These are phyloP conservation scores for Phytophthora idaei DNA, from an alignment of 352 stramenopile species.

Conservation along the genomic window DNA sequence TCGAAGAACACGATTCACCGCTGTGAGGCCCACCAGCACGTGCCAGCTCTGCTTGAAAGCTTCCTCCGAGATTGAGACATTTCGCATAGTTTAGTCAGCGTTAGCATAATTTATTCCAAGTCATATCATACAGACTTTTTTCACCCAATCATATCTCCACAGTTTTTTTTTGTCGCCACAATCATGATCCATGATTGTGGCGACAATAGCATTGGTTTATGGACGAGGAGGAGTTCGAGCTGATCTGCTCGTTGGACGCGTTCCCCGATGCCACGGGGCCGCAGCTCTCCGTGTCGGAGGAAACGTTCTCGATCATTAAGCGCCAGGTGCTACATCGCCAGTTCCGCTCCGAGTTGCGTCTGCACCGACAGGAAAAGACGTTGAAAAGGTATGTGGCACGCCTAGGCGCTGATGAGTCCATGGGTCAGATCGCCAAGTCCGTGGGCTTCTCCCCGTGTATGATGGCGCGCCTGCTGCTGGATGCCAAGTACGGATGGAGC, in stretches of 20 bases:
- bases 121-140: slow-evolving; percentile 1
- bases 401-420: slow-evolving; percentile 35
- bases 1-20: slow-evolving; percentile 39
- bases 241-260: slow-evolving; percentile 49
- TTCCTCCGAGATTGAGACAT: slow-evolving; percentile 48
- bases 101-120: slow-evolving; percentile 30
- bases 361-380: slow-evolving; percentile 66
- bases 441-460: slow-evolving; percentile 73
- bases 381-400: slow-evolving; percentile 58
- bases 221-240: slow-evolving; percentile 54
- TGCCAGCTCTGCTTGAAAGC: slow-evolving; percentile 52
- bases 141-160: slow-evolving; percentile 5
- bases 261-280: slow-evolving; percentile 26
- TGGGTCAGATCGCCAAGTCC: slow-evolving; percentile 48
- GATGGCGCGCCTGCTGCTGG: slow-evolving; percentile 65
- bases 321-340: slow-evolving; percentile 54
- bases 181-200: neutral
- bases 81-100: slow-evolving; percentile 12
- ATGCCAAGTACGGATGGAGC: slow-evolving; percentile 57
- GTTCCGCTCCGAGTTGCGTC: slow-evolving; percentile 48
- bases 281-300: slow-evolving; percentile 48
- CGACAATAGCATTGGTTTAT: slow-evolving; percentile 27
- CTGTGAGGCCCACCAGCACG: slow-evolving; percentile 51
- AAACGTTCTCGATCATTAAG: slow-evolving; percentile 67
- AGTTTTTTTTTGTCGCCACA: neutral